Conservation (phyloP, 331 rosid genomes). For the Pyrus hybrid region DNA sequence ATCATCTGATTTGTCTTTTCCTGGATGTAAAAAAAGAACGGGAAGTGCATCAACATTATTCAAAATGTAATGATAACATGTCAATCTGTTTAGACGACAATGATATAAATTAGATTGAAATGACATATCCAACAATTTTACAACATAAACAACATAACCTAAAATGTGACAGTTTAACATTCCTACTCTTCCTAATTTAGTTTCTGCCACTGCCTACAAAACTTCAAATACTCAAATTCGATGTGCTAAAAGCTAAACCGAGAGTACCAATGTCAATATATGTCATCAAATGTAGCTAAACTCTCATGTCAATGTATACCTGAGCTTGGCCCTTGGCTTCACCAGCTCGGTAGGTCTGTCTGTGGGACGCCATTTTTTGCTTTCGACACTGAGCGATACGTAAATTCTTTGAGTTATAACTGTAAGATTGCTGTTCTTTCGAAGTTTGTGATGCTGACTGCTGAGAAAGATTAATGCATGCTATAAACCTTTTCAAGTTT, state of each 20-base stretch:
- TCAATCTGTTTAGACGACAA: no score
- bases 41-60: background rate
- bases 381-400: background rate
- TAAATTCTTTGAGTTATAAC: background rate
- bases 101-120: no score
- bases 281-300: background rate
- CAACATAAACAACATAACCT: no score
- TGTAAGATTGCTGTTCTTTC: background rate
- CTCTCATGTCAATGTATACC: constrained; percentile 27
- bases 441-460: background rate
- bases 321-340: constrained; percentile 52
- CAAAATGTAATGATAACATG: background rate
- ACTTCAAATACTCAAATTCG: no score
- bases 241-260: background rate
- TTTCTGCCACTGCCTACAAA: background rate
- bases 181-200: no score
- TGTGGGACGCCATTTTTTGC: constrained; percentile 44
- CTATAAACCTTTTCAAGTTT: background rate
- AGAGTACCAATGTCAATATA: background rate
- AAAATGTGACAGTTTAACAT: background rate
- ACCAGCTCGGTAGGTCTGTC: constrained; percentile 36
- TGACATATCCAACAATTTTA: no score
- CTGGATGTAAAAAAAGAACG: constrained; percentile 1
- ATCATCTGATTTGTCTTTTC: constrained; percentile 35
- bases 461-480: background rate